Conservation (phyloP, 2,329 filamentous ascomycete genomes). For the Alternaria brassicicola region DNA sequence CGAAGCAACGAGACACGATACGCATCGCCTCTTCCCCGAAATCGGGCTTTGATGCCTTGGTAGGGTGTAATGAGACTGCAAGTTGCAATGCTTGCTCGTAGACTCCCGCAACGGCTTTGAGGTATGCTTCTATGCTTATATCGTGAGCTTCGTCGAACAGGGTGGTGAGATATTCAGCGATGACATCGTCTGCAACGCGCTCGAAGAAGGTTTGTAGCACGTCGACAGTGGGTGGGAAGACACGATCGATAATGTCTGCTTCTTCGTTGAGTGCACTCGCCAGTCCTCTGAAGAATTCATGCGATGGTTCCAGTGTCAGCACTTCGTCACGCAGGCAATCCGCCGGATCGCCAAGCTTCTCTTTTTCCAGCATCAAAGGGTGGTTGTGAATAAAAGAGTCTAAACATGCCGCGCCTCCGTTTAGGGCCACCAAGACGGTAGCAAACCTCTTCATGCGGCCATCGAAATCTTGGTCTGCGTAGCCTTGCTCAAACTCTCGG, state of each 20-base stretch:
- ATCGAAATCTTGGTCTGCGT: conserved; percentile 85
- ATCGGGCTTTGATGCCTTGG: conserved; percentile 65
- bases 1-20: conserved; percentile 76
- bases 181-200: conserved; percentile 78
- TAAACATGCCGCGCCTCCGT: conserved; percentile 77
- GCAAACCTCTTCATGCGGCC: conserved; percentile 89
- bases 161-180: conserved; percentile 84
- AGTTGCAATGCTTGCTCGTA: conserved; percentile 87
- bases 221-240: conserved; percentile 73
- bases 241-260: conserved; percentile 75
- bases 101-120: conserved; percentile 84
- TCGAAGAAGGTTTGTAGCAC: conserved; percentile 82
- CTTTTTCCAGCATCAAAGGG: conserved; percentile 76
- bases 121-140: conserved; percentile 74
- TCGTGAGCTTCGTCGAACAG: conserved; percentile 88
- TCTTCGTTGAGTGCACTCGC: conserved; percentile 82
- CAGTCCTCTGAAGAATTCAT: conserved; percentile 78
- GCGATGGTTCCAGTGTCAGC: conserved; percentile 79
- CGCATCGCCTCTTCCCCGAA: conserved; percentile 70
- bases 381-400: conserved; percentile 91
- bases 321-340: conserved; percentile 80
- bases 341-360: conserved; percentile 73
- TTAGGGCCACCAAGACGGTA: conserved; percentile 79
- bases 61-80: conserved; percentile 70
- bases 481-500: conserved; percentile 90